Evolutionary conservation across 257 asterid species (phyloP), one percentile per base, ranked within the genome.

Genomic region (Primulina tabacum): DNA sequence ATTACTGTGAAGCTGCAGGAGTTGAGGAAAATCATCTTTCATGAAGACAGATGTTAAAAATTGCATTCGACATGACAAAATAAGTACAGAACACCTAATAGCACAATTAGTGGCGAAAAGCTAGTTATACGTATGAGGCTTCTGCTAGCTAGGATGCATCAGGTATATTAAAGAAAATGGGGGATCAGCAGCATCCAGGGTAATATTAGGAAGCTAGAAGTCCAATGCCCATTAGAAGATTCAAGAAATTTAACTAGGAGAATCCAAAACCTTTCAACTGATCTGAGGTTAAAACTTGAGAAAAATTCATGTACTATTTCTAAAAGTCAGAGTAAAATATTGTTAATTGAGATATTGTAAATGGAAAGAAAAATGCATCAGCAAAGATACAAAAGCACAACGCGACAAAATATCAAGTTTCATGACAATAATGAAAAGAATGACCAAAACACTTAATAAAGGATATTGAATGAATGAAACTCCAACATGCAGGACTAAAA

Each of bases 1-100:
- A 64, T 80, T 78, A 66, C 70, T 78, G 34, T 85, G 83, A 73
- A 89, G 96, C 93, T 87, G 86, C 77, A 74, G 60, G 30, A 59
- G 34, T 75, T 11, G 28, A 65, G 59, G 20, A 33, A 33, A 28
- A 55, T 50, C 34, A 37, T 67, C 53, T 32, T 37, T 21, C 28
- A 69, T 52, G 58, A 10, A 28, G 38, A 78, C 58, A 61, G 17
- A 53, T 52, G 5, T 38, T 16, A 11, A 32, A 64, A 34, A 60
- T 50, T 28, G 32, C 10, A n/a, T 32, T 26, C 55, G 3, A 35
- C 59, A 38, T 43, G 18, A 33, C 55, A 64, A 55, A 64, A 14
- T 50, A 28, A 28, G 60, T 59, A 58, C 26, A 26, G 2, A 21
- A 59, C 18, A 6, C 8, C 6, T 2, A 20, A 58, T 57, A 55